Evolutionary conservation across 371 early-diverging fungal genomes (phyloP).

Genomic region (Phascolomyces articulosus): DNA sequence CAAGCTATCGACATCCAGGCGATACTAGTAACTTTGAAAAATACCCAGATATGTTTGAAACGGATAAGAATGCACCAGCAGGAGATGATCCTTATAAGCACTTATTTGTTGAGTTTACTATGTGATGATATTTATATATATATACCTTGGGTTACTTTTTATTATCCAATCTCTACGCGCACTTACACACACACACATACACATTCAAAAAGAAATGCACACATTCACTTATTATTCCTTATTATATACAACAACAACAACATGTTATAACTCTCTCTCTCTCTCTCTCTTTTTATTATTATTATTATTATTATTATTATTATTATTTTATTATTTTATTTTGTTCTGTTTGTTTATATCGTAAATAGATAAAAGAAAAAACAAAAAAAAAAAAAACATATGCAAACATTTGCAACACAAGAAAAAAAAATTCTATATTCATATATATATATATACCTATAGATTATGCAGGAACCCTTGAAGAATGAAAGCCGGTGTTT

Average conservation of each 20-base stretch:
- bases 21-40: constrained; percentile 97
- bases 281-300: neutral
- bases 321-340: too few species aligned
- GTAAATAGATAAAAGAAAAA: constrained; percentile 5
- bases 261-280: neutral
- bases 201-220: neutral
- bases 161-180: too few species aligned
- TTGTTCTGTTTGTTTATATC: neutral
- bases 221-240: neutral
- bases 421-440: too few species aligned
- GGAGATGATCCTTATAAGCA: constrained; percentile 49
- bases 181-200: too few species aligned
- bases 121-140: neutral
- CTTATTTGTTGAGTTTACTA: constrained; percentile 40
- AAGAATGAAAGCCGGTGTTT: too few species aligned
- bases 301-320: too few species aligned
- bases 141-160: too few species aligned
- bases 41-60: constrained; percentile 84
- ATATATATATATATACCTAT: too few species aligned
- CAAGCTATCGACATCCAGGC: constrained; percentile 84
- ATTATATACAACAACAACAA: neutral
- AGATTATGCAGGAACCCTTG: too few species aligned
- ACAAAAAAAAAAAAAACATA: neutral
- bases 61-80: constrained; percentile 23
- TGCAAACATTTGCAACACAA: too few species aligned